phyloP scores from a whole-genome alignment of 208 protist species.

The Leishmania braziliensis region DNA sequence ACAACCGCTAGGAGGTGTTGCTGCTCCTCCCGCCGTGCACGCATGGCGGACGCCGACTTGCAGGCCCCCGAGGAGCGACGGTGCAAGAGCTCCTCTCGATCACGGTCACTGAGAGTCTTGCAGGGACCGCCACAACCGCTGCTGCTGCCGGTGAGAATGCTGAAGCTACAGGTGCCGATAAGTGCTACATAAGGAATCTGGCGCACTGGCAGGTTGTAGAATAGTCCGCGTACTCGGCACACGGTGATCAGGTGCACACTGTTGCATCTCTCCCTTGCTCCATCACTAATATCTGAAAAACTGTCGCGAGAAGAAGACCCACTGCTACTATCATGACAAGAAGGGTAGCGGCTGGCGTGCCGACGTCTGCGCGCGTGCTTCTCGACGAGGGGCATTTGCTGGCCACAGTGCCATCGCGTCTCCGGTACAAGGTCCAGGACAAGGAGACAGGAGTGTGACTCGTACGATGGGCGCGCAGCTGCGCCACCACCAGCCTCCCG shows the following conservation, averaged over 20 bases:
- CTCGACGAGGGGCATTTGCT: neutral
- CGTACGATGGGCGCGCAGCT: neutral
- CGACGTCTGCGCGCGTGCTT: neutral
- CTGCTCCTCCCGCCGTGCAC: conserved; percentile 32
- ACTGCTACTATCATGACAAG: neutral
- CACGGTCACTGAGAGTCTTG: neutral
- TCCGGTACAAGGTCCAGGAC: conserved; percentile 11
- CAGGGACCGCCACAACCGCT: neutral
- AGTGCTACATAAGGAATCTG: conserved; percentile 18
- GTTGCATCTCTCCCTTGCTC: neutral
- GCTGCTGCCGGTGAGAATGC: neutral
- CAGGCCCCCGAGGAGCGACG: neutral
- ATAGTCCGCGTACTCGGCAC: conserved; percentile 44
- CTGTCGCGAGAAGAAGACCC: neutral
- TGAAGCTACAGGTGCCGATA: neutral
- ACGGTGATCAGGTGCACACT: conserved; percentile 5
- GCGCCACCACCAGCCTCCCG: neutral
- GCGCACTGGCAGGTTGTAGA: conserved; percentile 52
- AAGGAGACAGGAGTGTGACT: neutral
- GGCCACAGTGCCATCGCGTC: conserved; percentile 18
- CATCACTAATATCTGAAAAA: neutral
- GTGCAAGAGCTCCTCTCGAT: neutral
- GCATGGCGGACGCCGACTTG: conserved; percentile 26
- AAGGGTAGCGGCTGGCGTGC: neutral
- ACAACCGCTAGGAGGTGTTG: conserved; percentile 9